Conservation (phyloP, 345 rosid species). For the Acer campestre region DNA sequence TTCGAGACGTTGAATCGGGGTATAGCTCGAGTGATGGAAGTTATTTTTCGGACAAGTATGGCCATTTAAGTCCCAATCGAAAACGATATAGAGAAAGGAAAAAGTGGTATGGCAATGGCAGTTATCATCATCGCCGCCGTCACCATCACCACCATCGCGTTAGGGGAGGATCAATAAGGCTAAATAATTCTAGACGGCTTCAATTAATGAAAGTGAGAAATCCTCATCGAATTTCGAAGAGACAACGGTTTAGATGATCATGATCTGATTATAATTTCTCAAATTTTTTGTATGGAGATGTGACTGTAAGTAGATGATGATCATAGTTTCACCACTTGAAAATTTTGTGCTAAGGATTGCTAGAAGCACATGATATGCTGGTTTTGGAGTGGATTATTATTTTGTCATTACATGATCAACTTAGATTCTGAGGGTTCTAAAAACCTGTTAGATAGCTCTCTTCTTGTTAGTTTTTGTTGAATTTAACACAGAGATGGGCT, state of each 20-base stretch:
- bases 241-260: conserved; percentile 21
- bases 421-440: too few relatives aligned
- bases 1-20: conserved; percentile 46
- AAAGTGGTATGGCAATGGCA: not conserved
- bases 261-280: not conserved
- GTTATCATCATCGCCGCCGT: not conserved
- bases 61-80: conserved; percentile 17
- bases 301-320: not conserved
- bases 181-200: conserved; percentile 36
- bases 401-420: too few relatives aligned
- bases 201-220: conserved; percentile 16
- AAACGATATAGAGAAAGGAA: conserved; percentile 35
- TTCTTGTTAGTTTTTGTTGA: too few relatives aligned
- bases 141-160: conserved; percentile 29
- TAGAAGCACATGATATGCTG: not conserved
- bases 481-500: too few relatives aligned
- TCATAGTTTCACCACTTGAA: too few relatives aligned
- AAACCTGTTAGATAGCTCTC: too few relatives aligned
- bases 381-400: too few relatives aligned
- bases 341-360: not conserved
- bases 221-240: conserved; percentile 29
- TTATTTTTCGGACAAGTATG: conserved; percentile 20
- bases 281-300: not conserved
- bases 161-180: conserved; percentile 45
- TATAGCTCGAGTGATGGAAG: conserved; percentile 23